These are phyloP conservation scores for Yamadazyma philogaea DNA, from an alignment of 805 yeast genomes.

Conservation along the genomic window DNA sequence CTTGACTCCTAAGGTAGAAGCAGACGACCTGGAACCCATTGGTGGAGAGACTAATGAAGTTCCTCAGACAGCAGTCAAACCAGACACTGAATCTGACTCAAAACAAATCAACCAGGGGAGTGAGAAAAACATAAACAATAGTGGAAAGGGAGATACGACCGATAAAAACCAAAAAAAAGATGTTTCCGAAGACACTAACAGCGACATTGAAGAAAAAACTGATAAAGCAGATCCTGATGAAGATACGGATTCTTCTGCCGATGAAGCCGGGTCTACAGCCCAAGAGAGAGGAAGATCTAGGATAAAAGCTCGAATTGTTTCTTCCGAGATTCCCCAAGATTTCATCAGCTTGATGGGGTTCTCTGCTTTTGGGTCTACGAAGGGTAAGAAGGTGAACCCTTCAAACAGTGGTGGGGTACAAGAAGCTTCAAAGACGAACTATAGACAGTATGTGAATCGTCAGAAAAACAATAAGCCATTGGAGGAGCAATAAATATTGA, in stretches of 20 bases:
- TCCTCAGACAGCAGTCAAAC: not conserved
- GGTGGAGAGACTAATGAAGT: not conserved
- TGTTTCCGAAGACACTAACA: not conserved
- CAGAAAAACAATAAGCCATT: constrained; percentile 43
- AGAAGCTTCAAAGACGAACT: constrained; percentile 40
- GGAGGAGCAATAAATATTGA: constrained; percentile 55
- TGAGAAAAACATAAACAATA: not conserved
- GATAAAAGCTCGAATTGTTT: constrained; percentile 18
- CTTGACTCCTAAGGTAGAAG: constrained; percentile 4
- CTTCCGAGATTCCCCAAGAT: constrained; percentile 19
- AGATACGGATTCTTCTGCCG: constrained; percentile 13
- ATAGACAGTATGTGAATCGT: constrained; percentile 45
- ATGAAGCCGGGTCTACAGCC: constrained; percentile 16
- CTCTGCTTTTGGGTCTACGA: constrained; percentile 50
- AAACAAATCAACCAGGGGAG: not conserved
- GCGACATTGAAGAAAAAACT: not conserved
- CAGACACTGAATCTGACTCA: not conserved
- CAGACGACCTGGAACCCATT: not conserved
- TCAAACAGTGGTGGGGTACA: constrained; percentile 43
- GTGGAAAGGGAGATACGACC: not conserved
- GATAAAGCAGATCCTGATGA: constrained; percentile 17
- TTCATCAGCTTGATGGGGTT: constrained; percentile 58
- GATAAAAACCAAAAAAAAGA: not conserved
- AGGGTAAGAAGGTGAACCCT: constrained; percentile 54
- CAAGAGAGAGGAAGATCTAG: constrained; percentile 18